Evolutionary conservation across 305 asterid species (phyloP).

Genomic region (Solanum hybrid): DNA sequence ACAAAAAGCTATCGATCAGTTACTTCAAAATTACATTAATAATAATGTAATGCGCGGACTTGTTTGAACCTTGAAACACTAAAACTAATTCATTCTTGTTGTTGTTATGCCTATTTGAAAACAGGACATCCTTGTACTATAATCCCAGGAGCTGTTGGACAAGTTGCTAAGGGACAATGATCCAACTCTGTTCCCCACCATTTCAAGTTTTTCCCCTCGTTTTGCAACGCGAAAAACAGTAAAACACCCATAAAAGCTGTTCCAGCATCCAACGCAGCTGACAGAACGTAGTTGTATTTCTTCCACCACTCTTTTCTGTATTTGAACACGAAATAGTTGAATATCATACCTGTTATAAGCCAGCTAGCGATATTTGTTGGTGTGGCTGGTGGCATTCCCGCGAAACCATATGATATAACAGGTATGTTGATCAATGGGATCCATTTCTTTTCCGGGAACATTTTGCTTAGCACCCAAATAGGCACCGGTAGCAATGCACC

Average conservation of each 20-base stretch:
- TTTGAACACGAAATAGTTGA: conserved; percentile 85
- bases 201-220: conserved; percentile 56
- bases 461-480: conserved; percentile 74
- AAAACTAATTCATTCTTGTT: not conserved
- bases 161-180: conserved; percentile 86
- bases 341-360: conserved; percentile 68
- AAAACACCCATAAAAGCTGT: conserved; percentile 95
- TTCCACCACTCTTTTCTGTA: conserved; percentile 88
- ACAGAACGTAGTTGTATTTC: conserved; percentile 76
- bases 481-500: conserved; percentile 93
- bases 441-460: conserved; percentile 89
- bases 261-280: conserved; percentile 96
- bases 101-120: conserved; percentile 31
- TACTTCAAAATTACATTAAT: not conserved
- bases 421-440: conserved; percentile 84
- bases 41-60: not conserved
- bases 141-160: conserved; percentile 92
- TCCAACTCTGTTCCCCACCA: conserved; percentile 96
- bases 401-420: conserved; percentile 85
- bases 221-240: conserved; percentile 71
- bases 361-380: conserved; percentile 97
- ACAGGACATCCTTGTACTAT: conserved; percentile 71
- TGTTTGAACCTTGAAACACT: not conserved
- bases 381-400: conserved; percentile 98
- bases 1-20: not conserved